Percentiles rank a stretch among this genome's conserved stretches.
phyloP scores from a whole-genome alignment of 1,139 yeast species.

The Kluyveromyces marxianus region DNA sequence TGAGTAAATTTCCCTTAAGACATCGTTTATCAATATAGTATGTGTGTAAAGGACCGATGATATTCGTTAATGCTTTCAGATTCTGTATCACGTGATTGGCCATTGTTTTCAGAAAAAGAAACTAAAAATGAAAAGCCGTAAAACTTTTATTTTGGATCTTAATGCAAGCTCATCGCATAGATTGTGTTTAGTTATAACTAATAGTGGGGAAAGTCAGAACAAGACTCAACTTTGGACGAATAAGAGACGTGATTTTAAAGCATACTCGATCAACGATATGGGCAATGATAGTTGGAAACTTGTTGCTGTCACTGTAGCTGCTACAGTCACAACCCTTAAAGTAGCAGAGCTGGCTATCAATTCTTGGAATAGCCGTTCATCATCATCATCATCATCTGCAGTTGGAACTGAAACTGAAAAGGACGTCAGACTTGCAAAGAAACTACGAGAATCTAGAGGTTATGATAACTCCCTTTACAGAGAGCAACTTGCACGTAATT shows the following conservation, averaged over 20 bases:
- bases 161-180: no score
- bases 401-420: neutral
- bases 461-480: conserved; percentile 71
- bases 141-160: no score
- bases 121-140: no score
- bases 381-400: neutral
- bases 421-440: conserved; percentile 7
- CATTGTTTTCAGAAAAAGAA: no score
- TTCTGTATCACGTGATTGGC: no score
- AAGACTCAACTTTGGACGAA: no score
- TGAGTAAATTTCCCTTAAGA: no score
- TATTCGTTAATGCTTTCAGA: no score
- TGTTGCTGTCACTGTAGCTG: conserved; percentile 23
- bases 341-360: conserved; percentile 17
- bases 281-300: conserved; percentile 20
- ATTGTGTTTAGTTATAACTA: no score
- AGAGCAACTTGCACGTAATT: conserved; percentile 89
- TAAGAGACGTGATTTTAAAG: neutral
- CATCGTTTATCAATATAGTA: no score
- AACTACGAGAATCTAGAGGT: conserved; percentile 12
- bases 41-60: no score
- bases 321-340: conserved; percentile 23
- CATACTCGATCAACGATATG: neutral
- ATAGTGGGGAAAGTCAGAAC: no score
- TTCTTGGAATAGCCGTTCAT: neutral